Base-by-base conservation (phyloP, 345 rosid species). In the Iberis pinnata region DNA sequence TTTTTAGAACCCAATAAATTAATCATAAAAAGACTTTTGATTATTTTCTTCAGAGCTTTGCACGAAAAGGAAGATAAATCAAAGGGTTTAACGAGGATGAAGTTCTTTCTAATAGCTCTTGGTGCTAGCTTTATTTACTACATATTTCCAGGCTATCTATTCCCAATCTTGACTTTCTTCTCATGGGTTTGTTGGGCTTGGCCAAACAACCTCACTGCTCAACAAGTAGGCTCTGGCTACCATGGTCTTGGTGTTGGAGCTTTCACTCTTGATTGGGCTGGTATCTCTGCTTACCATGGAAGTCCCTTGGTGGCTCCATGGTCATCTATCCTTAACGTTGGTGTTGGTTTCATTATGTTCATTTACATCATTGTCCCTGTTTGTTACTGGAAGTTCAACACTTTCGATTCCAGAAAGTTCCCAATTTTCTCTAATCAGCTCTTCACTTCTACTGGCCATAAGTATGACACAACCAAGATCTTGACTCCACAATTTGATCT, bases 271-370 rank as follows among this genome's bases (percentile, higher is more conserved):
- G 99, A 93, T 39, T 93, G 99, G 99, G 99, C 99, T 13, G 99
- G 99, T n/a, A 93, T 93, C 72, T 81, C 95, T 1, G 99, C 99
- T 25, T 93, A 93, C 49, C 99, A 93, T 38, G 99, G 99, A 24
- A 88, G 95, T 63, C 99, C 99, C 2, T 76, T 93, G 41, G 95
- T 93, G 31, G 56, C 99, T 2, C 99, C 99, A 0, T 93, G 89
- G 88, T 53, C 82, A 20, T 85, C 99, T 26, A 88, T 93, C 57
- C 70, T 93, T 60, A 93, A 88, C 41, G 87, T 88, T 15, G 99
- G 86, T 38, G 61, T 86, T 38, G 97, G 99, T 24, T 93, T 93
- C 75, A 53, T 88, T 70, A 81, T 93, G 92, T 93, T 93, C 36
- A 75, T 93, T 20, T 88, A 93, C 81, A 79, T 93, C 49, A 78